Evolutionary conservation across 306 rosid species (phyloP), one percentile per base, ranked within the genome.

Genomic region (Medicago lupulina): DNA sequence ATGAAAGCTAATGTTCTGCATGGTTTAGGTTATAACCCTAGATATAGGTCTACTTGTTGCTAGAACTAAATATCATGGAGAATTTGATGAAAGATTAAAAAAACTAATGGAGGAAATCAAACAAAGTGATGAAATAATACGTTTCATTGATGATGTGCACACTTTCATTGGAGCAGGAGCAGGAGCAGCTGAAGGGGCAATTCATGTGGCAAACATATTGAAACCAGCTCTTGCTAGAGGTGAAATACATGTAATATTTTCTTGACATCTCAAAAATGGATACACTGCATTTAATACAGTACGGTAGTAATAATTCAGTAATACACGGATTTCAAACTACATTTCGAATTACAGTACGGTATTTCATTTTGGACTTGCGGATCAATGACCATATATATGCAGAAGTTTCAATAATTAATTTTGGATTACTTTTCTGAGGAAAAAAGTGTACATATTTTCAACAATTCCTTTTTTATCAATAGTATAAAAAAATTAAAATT

Each of bases 221-320:
- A 94, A 94, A 78, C 98, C 97, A 15, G 97, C 98, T 57, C 97
- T 94, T 78, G 97, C 97, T 16, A 87, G 98, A 82, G 98, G 98
- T 77, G 98, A 89, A 91, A 86, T 93, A 67, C 96, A 93, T 97
- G 98, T 93, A 84, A 71, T 66, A 28, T 59, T 78, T 18, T 11
- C 31, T 44, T 49, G 51, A 31, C 73, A 17, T 21, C 23, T 58
- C 40, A 46, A 66, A 13, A 21, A 49, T 75, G 47, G 39, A 40
- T 62, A 63, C 17, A 3, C 51, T 36, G 23, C 34, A 28, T 28
- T 28, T 28, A 1, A 28, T 28, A 28, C 2, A 28, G 34, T 21
- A 21, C 23, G 1, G 1, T 25, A 21, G 1, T 25, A 1, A 25
- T 25, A 25, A 25, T 31, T 31, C 6, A 31, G 36, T 31, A 31